A percentile compares a stretch with the other conserved stretches of the same genome.
These are phyloP conservation scores for Tylopilus plumbeoviolaceoides DNA, from an alignment of 768 basidiomycete genomes.

Conservation along the genomic window DNA sequence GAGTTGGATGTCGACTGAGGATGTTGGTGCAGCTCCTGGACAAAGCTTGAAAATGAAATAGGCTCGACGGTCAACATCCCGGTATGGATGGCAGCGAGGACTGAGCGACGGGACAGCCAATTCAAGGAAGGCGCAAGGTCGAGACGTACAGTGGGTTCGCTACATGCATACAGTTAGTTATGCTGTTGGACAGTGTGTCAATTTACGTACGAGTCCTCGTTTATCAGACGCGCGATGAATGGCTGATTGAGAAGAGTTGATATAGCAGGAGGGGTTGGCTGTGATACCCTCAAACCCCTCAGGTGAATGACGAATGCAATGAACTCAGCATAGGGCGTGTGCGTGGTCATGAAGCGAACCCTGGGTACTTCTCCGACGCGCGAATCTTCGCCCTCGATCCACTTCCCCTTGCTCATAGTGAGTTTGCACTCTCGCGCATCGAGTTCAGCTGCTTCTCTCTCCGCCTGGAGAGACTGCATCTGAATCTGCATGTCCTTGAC, in stretches of 20 bases:
- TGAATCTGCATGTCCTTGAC: slow-evolving; percentile 81
- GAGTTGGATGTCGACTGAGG: slow-evolving; percentile 42
- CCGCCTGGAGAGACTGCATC: slow-evolving; percentile 70
- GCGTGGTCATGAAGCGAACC: slow-evolving; percentile 56
- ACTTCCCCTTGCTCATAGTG: slow-evolving; percentile 67
- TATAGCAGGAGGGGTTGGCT: slow-evolving; percentile 61
- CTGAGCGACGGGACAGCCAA: slow-evolving; percentile 86
- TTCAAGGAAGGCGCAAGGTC: slow-evolving; percentile 93
- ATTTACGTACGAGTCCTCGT: slow-evolving; percentile 81
- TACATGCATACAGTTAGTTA: slow-evolving; percentile 12
- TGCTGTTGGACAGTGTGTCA: not conserved
- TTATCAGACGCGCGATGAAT: slow-evolving; percentile 68
- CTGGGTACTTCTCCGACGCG: slow-evolving; percentile 27
- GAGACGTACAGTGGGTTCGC: slow-evolving; percentile 88
- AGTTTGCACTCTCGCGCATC: slow-evolving; percentile 46
- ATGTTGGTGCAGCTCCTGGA: slow-evolving; percentile 47
- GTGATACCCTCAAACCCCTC: slow-evolving; percentile 59
- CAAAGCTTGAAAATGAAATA: slow-evolving; percentile 54
- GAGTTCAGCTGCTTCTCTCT: slow-evolving; percentile 59
- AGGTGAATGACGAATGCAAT: slow-evolving; percentile 73
- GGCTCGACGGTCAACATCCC: slow-evolving; percentile 91
- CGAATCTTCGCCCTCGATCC: slow-evolving; percentile 41
- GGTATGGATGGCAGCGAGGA: slow-evolving; percentile 78
- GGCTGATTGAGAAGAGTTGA: slow-evolving; percentile 72
- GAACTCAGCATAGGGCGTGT: slow-evolving; percentile 80